These are phyloP conservation scores for Globisporangium perplexum DNA, from an alignment of 352 stramenopile species.

Conservation along the genomic window DNA sequence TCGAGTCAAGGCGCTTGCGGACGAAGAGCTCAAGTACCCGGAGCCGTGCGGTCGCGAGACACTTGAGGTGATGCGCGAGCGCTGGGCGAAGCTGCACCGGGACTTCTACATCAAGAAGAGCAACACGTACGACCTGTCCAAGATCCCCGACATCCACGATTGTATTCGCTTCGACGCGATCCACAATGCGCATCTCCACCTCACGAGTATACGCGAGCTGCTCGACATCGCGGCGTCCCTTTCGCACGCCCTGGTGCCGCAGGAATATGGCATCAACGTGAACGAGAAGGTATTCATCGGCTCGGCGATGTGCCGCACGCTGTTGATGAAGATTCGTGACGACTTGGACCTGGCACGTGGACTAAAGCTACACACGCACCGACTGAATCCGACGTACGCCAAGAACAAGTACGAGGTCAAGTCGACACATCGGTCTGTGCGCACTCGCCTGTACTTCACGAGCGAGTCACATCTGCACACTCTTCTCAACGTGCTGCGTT, in stretches of 20 bases:
- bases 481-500: slow-evolving; percentile 97
- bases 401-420: slow-evolving; percentile 81
- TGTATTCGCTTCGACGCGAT: slow-evolving; percentile 98
- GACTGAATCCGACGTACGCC: slow-evolving; percentile 76
- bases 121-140: slow-evolving; percentile 92
- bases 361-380: slow-evolving; percentile 68
- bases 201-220: slow-evolving; percentile 92
- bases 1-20: slow-evolving; percentile 16
- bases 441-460: slow-evolving; percentile 99
- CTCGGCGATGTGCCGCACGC: slow-evolving; percentile 80
- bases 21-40: slow-evolving; percentile 63
- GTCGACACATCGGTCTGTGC: slow-evolving; percentile 94
- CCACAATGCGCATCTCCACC: slow-evolving; percentile 95
- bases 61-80: slow-evolving; percentile 84
- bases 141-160: slow-evolving; percentile 99
- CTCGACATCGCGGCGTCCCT: slow-evolving; percentile 93
- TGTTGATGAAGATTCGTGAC: slow-evolving; percentile 87
- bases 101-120: slow-evolving; percentile 95
- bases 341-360: slow-evolving; percentile 80
- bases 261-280: slow-evolving; percentile 87
- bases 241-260: slow-evolving; percentile 82
- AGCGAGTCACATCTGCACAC: slow-evolving; percentile 98
- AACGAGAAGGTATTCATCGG: slow-evolving; percentile 86
- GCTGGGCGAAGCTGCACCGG: slow-evolving; percentile 92
- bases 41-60: slow-evolving; percentile 82